A percentile compares a stretch with the other conserved stretches of the same genome.
Conservation (phyloP, 257 asterid genomes). For the Gentiana straminea region DNA sequence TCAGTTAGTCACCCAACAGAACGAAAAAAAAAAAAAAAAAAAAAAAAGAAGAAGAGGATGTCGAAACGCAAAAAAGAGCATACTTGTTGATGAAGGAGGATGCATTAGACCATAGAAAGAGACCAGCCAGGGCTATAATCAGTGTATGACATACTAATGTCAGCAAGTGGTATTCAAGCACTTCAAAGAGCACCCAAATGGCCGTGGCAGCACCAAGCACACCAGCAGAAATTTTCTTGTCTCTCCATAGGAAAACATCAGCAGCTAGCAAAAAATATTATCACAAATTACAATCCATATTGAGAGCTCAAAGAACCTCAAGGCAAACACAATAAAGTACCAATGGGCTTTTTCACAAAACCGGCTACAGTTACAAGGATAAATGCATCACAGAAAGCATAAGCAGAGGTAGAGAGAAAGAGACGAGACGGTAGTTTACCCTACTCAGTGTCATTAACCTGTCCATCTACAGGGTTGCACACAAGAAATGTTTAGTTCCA, state of each 20-base stretch:
- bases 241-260: conserved; percentile 82
- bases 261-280: conserved; percentile 49
- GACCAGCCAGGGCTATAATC: conserved; percentile 55
- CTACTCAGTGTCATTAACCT: no score
- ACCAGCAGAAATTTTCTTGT: conserved; percentile 70
- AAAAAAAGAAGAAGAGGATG: not conserved
- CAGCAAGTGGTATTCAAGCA: conserved; percentile 79
- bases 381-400: no score
- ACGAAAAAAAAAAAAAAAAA: not conserved
- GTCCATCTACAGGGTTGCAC: no score
- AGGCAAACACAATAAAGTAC: no score
- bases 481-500: no score
- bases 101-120: conserved; percentile 82
- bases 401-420: no score
- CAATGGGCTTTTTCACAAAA: no score
- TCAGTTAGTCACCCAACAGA: conserved; percentile 2
- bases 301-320: not conserved
- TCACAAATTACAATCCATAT: not conserved
- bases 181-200: conserved; percentile 85
- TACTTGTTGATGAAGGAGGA: conserved; percentile 73
- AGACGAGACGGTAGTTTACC: no score
- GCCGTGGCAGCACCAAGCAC: conserved; percentile 77
- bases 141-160: conserved; percentile 76
- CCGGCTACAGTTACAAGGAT: no score
- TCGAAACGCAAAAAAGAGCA: conserved; percentile 5